These are phyloP conservation scores for Eutrema yunnanense DNA, from an alignment of 345 rosid species.

Conservation along the genomic window DNA sequence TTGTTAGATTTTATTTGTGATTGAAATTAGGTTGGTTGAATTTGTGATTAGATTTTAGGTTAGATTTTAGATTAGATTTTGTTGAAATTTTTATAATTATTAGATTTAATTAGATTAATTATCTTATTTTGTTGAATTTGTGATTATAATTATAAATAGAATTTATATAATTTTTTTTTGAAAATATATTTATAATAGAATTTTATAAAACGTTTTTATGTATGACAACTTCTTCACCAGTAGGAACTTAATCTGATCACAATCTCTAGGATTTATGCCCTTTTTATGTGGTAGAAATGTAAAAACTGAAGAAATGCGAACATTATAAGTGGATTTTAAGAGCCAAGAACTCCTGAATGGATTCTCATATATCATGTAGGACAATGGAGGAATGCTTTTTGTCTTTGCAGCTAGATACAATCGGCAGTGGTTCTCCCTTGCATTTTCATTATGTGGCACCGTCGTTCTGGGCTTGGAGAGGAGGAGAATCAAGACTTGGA, in stretches of 20 bases:
- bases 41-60: too few species aligned
- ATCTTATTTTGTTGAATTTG: too few species aligned
- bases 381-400: conserved; percentile 42
- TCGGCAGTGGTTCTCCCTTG: conserved; percentile 32
- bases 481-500: conserved; percentile 75
- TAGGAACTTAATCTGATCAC: neutral
- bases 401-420: conserved; percentile 71
- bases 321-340: neutral
- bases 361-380: conserved; percentile 30
- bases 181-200: too few species aligned
- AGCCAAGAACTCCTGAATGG: neutral
- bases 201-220: neutral
- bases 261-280: neutral
- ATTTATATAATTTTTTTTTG: too few species aligned
- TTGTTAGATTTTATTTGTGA: too few species aligned
- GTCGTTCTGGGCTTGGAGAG: conserved; percentile 98
- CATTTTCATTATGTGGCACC: conserved; percentile 94
- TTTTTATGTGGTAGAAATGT: neutral
- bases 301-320: neutral
- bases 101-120: too few species aligned
- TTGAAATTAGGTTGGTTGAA: too few species aligned
- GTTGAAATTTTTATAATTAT: too few species aligned
- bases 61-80: too few species aligned
- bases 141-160: too few species aligned
- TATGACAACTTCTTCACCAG: neutral